Percentiles rank a stretch among this genome's conserved stretches.
Conservation (phyloP, 75 land plant genomes). For the Pseudotsuga menziesii region DNA sequence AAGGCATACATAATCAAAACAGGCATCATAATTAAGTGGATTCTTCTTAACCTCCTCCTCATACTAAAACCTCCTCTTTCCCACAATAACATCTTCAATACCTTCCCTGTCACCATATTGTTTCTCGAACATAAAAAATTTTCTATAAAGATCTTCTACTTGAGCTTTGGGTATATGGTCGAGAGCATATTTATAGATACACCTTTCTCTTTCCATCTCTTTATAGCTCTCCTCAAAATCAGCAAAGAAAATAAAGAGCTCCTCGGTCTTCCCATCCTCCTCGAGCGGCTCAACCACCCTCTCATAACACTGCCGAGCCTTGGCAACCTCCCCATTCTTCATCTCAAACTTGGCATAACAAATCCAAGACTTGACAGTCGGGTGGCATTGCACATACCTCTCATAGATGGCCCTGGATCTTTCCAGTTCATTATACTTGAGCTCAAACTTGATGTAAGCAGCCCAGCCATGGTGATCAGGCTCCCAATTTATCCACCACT, state of each 20-base stretch:
- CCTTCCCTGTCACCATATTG: conserved; percentile 91
- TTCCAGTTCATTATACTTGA: conserved; percentile 76
- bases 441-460: conserved; percentile 83
- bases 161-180: conserved; percentile 88
- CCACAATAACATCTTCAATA: conserved; percentile 94
- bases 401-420: conserved; percentile 71
- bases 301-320: conserved; percentile 68
- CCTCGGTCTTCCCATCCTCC: conserved; percentile 79
- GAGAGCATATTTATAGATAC: conserved; percentile 80
- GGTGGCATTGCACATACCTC: conserved; percentile 69
- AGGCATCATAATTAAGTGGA: conserved; percentile 80
- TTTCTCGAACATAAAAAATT: conserved; percentile 88
- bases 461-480: conserved; percentile 94
- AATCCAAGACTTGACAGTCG: conserved; percentile 65
- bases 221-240: conserved; percentile 93
- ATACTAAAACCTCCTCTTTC: conserved; percentile 93
- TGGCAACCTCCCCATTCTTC: conserved; percentile 71
- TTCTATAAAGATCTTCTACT: conserved; percentile 85
- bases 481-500: conserved; percentile 91
- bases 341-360: conserved; percentile 84
- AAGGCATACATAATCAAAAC: conserved; percentile 94
- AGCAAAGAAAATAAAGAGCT: conserved; percentile 88
- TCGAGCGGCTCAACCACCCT: conserved; percentile 67
- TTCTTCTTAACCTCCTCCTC: conserved; percentile 94
- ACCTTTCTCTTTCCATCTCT: conserved; percentile 72